Evolutionary conservation across 768 basidiomycete genomes (phyloP), one percentile per base, ranked within the genome.

Genomic region (Agaricus bisporus): DNA sequence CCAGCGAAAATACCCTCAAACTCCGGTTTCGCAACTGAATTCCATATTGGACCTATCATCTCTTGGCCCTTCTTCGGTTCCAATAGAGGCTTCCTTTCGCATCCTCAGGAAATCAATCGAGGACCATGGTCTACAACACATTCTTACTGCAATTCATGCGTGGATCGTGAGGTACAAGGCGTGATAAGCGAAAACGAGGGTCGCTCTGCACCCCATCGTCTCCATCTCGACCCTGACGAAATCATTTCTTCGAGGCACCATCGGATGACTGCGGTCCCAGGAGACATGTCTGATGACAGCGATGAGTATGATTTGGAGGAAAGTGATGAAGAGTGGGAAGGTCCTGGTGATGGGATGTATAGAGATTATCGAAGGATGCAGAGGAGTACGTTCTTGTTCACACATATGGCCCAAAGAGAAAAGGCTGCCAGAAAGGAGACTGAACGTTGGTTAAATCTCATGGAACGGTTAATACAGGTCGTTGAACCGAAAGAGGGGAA

Each of bases 31-130:
- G 41, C 28, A 44, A 56, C 43, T 35, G 71, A 77, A 48, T 80
- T 77, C 66, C 79, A 84, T 47, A 74, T 91, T 41, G 90, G 90
- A 3, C 86, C 86, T 7, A 92, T 93, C 61, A 80, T 92, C 47
- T 91, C 89, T 3, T 93, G 91, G 90, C 86, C 90, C 1, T 93
- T 92, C 75, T 93, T 93, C 64, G 90, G 90, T 43, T 86, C 88
- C 4, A 83, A 85, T 58, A 78, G 91, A 38, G 90, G 90, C 29
- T 84, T 88, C 54, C 76, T 89, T 20, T 59, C 67, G 2, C 85
- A 86, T 59, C 83, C 83, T 3, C 69, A 73, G 18, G 87, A 90
- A 59, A 74, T 92, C 35, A 74, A 89, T 60, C 82, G 90, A n/a
- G 89, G 90, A 2, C 91, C 90, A 0, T 92, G 88, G 86, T 54